Evolutionary conservation across 1,284 basidiomycete species (phyloP), one percentile per base, ranked within the genome.

Genomic region (Boletus semigastroideus): DNA sequence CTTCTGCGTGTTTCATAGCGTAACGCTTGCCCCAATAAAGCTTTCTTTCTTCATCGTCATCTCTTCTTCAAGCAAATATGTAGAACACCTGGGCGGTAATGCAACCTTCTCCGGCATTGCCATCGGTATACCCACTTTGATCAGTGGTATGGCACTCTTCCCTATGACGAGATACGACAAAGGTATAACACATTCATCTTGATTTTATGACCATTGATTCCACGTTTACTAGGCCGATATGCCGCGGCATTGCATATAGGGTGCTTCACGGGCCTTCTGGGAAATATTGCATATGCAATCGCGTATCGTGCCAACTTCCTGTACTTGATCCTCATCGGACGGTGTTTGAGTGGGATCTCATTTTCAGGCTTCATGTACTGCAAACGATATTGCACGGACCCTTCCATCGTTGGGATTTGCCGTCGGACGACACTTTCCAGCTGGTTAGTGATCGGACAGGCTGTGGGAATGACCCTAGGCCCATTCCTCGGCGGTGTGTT

Each of bases 41-140:
- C 65, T 84, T 6, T 80, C 82, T 0, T 87, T 87, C 70, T 88
- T 84, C 66, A 78, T 86, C 54, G 72, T 86, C 34, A 81, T 88
- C 4, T 83, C 86, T 2, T 84, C 86, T 0, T 80, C 84, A 1
- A 81, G 78, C 60, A 72, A 74, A 46, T 87, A 87, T 61, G 80
- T 83, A 0, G 73, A 80, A 53, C 73, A 79, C 59, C 70, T 88
- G 4, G 85, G 85, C 30, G 86, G 86, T 14, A 77, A 72, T 12
- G 73, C 83, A 13, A 84, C 82, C 0, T 88, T 88, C 61, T 82
- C 84, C 31, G 86, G 86, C 55, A 62, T 88, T 12, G 76, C 81
- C 17, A 85, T 87, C 53, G 86, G 86, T 59, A 85, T 88, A 48
- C 78, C 77, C 3, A 71, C 72, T 13, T 62, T 73, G 12, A 66